A percentile compares a stretch with the other conserved stretches of the same genome.
Conservation (phyloP, 495 filamentous ascomycete species). For the Xylaria acuta region DNA sequence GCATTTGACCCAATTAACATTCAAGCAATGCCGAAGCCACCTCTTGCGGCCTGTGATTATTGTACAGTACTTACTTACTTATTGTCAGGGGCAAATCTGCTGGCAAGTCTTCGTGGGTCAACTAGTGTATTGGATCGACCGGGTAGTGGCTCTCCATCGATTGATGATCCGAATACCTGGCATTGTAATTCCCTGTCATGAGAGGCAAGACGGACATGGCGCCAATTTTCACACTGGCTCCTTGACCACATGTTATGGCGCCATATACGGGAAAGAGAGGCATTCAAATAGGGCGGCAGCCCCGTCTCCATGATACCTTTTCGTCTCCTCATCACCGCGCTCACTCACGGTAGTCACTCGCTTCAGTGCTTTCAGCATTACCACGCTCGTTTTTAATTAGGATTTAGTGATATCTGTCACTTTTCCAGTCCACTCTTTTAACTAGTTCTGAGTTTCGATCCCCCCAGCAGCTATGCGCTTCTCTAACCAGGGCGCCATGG, state of each 20-base stretch:
- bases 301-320: conserved; percentile 26
- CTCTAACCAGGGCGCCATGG: conserved; percentile 41
- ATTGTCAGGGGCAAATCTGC: neutral
- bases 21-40: neutral
- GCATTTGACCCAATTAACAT: neutral
- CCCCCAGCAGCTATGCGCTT: conserved; percentile 36
- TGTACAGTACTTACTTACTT: too few species aligned
- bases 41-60: neutral
- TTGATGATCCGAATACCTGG: conserved; percentile 17
- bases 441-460: conserved; percentile 30
- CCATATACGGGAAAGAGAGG: conserved; percentile 20
- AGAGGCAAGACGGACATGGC: conserved; percentile 13
- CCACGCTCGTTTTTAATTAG: conserved; percentile 35
- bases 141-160: neutral
- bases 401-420: conserved; percentile 31
- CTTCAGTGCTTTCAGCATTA: conserved; percentile 39
- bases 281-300: conserved; percentile 38
- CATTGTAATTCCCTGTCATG: neutral
- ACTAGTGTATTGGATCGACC: conserved; percentile 4
- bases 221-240: conserved; percentile 4
- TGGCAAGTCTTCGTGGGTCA: neutral
- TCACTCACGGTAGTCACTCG: conserved; percentile 40
- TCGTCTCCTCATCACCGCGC: conserved; percentile 34
- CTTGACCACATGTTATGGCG: neutral
- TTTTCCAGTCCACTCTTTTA: conserved; percentile 44